These are phyloP conservation scores for Agaricus sinodeliciosus DNA, from an alignment of 768 basidiomycete genomes.

Conservation along the genomic window DNA sequence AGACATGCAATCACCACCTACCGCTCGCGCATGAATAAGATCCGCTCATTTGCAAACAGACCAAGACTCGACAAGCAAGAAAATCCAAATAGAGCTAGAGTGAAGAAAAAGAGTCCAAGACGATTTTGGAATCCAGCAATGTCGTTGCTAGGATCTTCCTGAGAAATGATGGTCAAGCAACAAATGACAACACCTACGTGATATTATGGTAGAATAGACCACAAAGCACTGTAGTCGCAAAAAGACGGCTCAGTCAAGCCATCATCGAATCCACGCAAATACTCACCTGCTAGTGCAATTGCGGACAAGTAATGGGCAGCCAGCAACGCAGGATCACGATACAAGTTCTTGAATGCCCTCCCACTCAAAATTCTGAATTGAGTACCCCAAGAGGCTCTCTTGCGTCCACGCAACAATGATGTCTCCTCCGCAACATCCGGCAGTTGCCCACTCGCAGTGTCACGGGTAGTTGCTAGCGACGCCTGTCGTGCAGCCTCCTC, in stretches of 20 bases:
- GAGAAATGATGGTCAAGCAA: not conserved
- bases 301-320: constrained; percentile 86
- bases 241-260: constrained; percentile 3
- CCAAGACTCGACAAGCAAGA: constrained; percentile 92
- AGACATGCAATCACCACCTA: constrained; percentile 24
- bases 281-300: constrained; percentile 76
- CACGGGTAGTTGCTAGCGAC: constrained; percentile 22
- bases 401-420: constrained; percentile 57
- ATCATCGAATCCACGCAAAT: constrained; percentile 1
- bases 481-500: constrained; percentile 24
- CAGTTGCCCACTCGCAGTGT: constrained; percentile 31
- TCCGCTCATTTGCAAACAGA: constrained; percentile 90
- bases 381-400: constrained; percentile 79
- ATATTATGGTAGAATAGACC: constrained; percentile 91
- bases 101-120: constrained; percentile 94
- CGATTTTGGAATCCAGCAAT: constrained; percentile 97
- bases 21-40: constrained; percentile 98
- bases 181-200: constrained; percentile 40
- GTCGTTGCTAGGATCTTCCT: constrained; percentile 52
- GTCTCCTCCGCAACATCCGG: constrained; percentile 70
- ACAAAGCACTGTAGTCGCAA: constrained; percentile 58
- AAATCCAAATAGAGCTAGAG: constrained; percentile 94
- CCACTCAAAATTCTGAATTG: constrained; percentile 96
- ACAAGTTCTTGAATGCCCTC: constrained; percentile 96
- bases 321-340: constrained; percentile 89